Percentiles rank a stretch among this genome's conserved stretches.
Evolutionary conservation across 2,329 filamentous ascomycete species (phyloP).

Genomic region (Dactylellina cionopaga): DNA sequence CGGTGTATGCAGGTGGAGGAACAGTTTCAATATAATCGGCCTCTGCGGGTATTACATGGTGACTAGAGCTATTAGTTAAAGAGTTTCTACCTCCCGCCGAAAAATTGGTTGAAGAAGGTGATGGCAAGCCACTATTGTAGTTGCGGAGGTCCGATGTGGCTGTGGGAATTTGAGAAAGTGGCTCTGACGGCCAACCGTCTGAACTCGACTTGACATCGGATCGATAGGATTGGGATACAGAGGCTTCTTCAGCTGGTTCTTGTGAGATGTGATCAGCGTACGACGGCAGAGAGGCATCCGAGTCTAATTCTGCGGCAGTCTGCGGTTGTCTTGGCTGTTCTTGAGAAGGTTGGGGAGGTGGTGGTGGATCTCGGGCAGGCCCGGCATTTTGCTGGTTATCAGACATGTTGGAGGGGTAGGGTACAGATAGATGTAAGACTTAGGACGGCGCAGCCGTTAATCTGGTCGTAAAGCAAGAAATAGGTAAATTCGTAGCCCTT

Average conservation of each 20-base stretch:
- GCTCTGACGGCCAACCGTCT: conserved; percentile 43
- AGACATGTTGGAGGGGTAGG: conserved; percentile 20
- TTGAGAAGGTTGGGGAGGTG: conserved; percentile 1
- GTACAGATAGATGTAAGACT: background rate
- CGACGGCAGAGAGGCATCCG: conserved; percentile 22
- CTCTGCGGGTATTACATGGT: background rate
- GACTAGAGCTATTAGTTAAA: conserved; percentile 13
- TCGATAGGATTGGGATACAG: conserved; percentile 6
- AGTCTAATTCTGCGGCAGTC: background rate
- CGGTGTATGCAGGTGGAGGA: conserved; percentile 61
- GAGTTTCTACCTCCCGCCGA: conserved; percentile 10
- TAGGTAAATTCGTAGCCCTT: background rate
- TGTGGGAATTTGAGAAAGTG: conserved; percentile 46
- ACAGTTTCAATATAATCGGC: conserved; percentile 55
- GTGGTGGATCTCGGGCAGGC: conserved; percentile 8
- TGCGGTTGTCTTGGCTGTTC: background rate
- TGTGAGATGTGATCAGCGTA: conserved; percentile 24
- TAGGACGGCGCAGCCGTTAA: conserved; percentile 14
- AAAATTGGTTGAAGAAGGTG: conserved; percentile 3
- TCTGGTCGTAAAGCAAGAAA: background rate
- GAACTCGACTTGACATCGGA: conserved; percentile 31
- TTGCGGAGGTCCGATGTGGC: conserved; percentile 33
- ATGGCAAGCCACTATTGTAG: conserved; percentile 39
- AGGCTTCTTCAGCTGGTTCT: background rate
- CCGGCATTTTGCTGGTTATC: conserved; percentile 27